Base-by-base conservation (phyloP, 306 rosid species). In the Sesbania bispinosa region DNA sequence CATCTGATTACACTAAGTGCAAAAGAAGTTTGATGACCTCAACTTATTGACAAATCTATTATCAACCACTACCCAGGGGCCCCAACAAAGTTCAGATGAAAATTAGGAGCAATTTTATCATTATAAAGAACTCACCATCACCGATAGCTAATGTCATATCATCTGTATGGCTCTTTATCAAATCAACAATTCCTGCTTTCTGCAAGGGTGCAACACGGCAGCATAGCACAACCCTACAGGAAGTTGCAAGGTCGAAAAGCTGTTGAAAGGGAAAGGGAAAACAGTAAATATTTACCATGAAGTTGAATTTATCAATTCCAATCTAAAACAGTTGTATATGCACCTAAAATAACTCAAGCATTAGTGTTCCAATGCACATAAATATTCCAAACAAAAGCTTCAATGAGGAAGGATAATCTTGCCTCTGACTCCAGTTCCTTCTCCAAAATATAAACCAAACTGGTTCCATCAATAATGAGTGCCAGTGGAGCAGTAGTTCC, bases 131-230 rank as follows among this genome's bases (percentile, higher is more conserved):
- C 84, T 86, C 62, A 95, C 99, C 99, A 71, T 95, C 99, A 7
- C 99, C 99, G 30, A 95, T 95, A 33, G 99, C 97, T 78, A 95
- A 83, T 24, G 99, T 95, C 99, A 95, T 89, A 73, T 95, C 99
- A 80, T 85, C 96, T 4, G 97, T 95, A 58, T 93, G 89, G 61
- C 87, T 86, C 84, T 95, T 95, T 19, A 95, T 87, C 61, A 95
- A 67, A 79, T 84, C 99, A 87, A 95, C 97, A 82, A 95, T 85
- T 81, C 99, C 99, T 66, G 99, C 99, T 81, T 95, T 95, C 68
- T 95, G 99, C 83, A 95, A 77, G 26, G 99, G 99, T 27, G 99
- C 99, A 66, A 95, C 99, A 73, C 99, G 99, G 62, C 99, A 95
- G 80, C 99, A 95, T 45, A 95, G 84, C 67, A 95, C 99, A 47